Conservation (phyloP, 805 yeast species). For the Dipodascus geniculatus region DNA sequence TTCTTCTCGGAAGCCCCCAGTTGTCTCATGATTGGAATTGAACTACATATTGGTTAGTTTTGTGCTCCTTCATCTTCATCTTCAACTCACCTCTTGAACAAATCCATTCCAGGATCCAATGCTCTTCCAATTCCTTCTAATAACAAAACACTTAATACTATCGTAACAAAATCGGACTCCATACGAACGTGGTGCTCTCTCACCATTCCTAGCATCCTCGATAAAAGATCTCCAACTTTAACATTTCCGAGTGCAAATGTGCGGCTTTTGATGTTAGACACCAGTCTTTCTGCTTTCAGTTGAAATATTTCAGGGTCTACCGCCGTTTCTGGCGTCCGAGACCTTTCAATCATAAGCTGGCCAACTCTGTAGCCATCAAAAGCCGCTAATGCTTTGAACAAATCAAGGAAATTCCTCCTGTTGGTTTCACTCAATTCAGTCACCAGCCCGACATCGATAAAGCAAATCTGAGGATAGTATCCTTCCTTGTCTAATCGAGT, state of each 20-base stretch:
- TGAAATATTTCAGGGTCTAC: conserved; percentile 78
- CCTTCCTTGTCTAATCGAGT: conserved; percentile 39
- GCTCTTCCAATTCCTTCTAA: conserved; percentile 94
- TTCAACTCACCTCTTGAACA: conserved; percentile 59
- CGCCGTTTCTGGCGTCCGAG: conserved; percentile 89
- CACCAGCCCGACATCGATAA: conserved; percentile 86
- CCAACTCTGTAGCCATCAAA: conserved; percentile 95
- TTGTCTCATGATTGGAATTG: conserved; percentile 76
- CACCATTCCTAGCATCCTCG: conserved; percentile 83
- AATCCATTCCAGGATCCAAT: conserved; percentile 82
- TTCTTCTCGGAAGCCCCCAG: conserved; percentile 43
- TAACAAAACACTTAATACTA: conserved; percentile 82
- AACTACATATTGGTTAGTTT: no score
- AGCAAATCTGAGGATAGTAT: conserved; percentile 76
- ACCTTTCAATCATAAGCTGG: conserved; percentile 87
- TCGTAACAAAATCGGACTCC: conserved; percentile 96
- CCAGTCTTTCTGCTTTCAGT: conserved; percentile 72
- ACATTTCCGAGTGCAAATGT: conserved; percentile 90
- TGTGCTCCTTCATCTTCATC: no score
- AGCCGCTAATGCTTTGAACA: conserved; percentile 77
- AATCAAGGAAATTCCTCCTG: conserved; percentile 74
- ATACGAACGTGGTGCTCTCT: conserved; percentile 88
- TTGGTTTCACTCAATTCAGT: conserved; percentile 75
- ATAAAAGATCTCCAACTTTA: conserved; percentile 82
- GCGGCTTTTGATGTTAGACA: conserved; percentile 66